Evolutionary conservation across 2,329 filamentous ascomycete genomes (phyloP).

Genomic region (Penicillium aurantiogriseum): DNA sequence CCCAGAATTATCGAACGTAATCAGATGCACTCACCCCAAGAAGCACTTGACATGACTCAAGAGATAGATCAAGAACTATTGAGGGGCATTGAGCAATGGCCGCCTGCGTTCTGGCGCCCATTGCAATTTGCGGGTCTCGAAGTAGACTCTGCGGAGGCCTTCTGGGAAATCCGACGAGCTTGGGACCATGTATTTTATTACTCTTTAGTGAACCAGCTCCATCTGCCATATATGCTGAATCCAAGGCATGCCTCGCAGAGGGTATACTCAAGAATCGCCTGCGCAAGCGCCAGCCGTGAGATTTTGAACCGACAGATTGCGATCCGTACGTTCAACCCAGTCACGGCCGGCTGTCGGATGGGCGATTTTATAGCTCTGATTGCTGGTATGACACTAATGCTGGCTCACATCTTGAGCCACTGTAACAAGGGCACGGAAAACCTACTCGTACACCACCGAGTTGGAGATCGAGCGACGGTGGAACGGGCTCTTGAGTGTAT

Average conservation of each 20-base stretch:
- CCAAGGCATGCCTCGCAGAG: conserved; percentile 27
- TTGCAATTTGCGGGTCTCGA: conserved; percentile 25
- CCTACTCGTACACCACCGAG: conserved; percentile 39
- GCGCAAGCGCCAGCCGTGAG: conserved; percentile 42
- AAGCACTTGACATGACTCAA: conserved; percentile 28
- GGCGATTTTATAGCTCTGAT: conserved; percentile 43
- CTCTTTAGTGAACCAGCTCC: conserved; percentile 41
- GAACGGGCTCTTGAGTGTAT: conserved; percentile 39
- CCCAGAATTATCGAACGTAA: conserved; percentile 43
- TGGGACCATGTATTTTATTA: conserved; percentile 42
- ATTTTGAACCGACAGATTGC: conserved; percentile 39
- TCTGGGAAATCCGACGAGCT: conserved; percentile 35
- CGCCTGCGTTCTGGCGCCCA: conserved; percentile 39
- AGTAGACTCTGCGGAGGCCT: conserved; percentile 16
- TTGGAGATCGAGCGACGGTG: conserved; percentile 40
- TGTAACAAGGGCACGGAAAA: conserved; percentile 17
- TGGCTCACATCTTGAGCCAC: conserved; percentile 40
- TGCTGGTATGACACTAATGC: conserved; percentile 39
- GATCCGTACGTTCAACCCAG: conserved; percentile 32
- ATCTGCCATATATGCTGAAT: conserved; percentile 37
- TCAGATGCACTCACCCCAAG: conserved; percentile 18
- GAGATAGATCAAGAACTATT: conserved; percentile 38
- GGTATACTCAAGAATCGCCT: conserved; percentile 38
- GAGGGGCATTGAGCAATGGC: conserved; percentile 31
- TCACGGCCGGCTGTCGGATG: conserved; percentile 34